These are phyloP conservation scores for Albatrellus ellisii DNA, from an alignment of 768 basidiomycete species.

Conservation along the genomic window DNA sequence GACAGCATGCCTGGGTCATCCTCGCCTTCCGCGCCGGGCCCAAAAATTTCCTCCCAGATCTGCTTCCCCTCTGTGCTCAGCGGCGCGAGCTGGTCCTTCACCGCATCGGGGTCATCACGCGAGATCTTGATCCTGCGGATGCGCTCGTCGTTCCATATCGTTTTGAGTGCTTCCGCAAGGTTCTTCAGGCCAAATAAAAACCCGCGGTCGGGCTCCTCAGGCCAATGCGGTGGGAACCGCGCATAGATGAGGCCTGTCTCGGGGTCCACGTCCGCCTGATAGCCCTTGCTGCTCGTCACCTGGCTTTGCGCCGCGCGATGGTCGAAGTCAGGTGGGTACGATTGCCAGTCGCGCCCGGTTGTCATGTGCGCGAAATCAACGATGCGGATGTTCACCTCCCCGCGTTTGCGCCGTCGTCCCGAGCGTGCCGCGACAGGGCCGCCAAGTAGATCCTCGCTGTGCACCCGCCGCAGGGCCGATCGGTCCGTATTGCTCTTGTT, in stretches of 20 bases:
- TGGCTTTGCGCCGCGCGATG: constrained; percentile 28
- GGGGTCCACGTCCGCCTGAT: constrained; percentile 71
- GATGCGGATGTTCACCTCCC: constrained; percentile 90
- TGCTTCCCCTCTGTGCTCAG: constrained; percentile 64
- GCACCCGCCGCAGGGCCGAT: constrained; percentile 44
- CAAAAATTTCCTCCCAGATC: constrained; percentile 67
- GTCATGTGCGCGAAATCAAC: constrained; percentile 99
- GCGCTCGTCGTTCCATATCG: constrained; percentile 82
- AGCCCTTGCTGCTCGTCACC: constrained; percentile 51
- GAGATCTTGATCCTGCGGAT: constrained; percentile 44
- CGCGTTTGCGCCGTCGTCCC: constrained; percentile 58
- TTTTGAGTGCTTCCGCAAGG: constrained; percentile 61
- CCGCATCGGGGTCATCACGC: constrained; percentile 35
- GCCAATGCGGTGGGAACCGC: constrained; percentile 88
- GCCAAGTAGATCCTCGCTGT: constrained; percentile 67
- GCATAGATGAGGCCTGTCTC: constrained; percentile 79
- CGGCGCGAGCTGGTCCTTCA: constrained; percentile 42
- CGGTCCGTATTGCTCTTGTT: background rate
- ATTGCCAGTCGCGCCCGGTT: constrained; percentile 83
- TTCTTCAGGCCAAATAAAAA: constrained; percentile 87
- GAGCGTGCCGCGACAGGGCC: constrained; percentile 55
- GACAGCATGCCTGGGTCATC: constrained; percentile 73
- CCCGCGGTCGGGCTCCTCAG: constrained; percentile 82
- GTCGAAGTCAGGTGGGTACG: constrained; percentile 37
- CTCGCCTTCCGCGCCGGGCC: constrained; percentile 18